Evolutionary conservation across 495 filamentous ascomycete species (phyloP).

Genomic region (Tetracladium setigerum): DNA sequence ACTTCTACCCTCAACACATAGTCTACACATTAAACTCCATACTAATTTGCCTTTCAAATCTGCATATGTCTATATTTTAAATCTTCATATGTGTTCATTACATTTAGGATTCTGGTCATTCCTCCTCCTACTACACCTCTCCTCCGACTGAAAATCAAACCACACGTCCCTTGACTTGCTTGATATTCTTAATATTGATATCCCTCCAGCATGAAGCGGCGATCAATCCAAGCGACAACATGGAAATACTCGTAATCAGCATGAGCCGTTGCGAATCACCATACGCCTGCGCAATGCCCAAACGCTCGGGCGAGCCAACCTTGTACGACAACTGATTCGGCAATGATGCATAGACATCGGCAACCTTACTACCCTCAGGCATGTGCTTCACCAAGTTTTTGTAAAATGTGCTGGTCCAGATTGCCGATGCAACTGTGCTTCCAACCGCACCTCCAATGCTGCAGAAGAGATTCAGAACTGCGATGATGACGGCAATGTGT

Average conservation of each 20-base stretch:
- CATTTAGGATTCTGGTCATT: too few relatives aligned
- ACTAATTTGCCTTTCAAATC: too few relatives aligned
- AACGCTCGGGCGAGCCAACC: conserved; percentile 43
- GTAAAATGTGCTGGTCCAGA: conserved; percentile 57
- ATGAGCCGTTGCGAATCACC: conserved; percentile 37
- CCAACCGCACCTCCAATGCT: conserved; percentile 60
- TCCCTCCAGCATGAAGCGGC: conserved; percentile 42
- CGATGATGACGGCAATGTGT: conserved; percentile 52
- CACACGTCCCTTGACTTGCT: conserved; percentile 5
- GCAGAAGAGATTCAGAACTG: conserved; percentile 50
- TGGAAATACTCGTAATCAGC: conserved; percentile 37
- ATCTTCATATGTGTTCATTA: too few relatives aligned
- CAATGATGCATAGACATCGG: conserved; percentile 50
- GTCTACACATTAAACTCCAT: too few relatives aligned
- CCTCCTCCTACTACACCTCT: too few relatives aligned
- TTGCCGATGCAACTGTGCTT: conserved; percentile 46
- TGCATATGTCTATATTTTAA: too few relatives aligned
- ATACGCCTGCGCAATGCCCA: conserved; percentile 54
- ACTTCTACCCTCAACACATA: too few relatives aligned
- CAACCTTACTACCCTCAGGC: conserved; percentile 43
- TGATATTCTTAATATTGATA: conserved; percentile 28
- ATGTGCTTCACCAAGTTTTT: conserved; percentile 42
- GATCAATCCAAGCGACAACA: conserved; percentile 39
- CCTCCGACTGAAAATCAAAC: not conserved
- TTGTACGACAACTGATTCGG: conserved; percentile 47